Base-by-base conservation (phyloP, 306 rosid genomes). In the Acacia confusa region DNA sequence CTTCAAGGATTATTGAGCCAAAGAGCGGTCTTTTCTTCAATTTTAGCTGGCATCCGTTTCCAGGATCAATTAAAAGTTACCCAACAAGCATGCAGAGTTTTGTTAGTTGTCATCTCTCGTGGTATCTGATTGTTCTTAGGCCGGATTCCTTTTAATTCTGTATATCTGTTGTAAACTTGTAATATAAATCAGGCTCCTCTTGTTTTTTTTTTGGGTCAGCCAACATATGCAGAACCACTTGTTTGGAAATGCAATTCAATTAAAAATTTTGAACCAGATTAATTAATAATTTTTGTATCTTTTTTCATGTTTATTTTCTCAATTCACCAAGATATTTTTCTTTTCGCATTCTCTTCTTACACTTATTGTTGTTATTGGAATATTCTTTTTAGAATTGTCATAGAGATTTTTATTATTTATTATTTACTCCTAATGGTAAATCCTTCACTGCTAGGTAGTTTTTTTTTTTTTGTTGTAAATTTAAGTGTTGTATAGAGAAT, bases 101-200 rank as follows among this genome's bases (percentile, higher is more conserved):
- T 45, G 61, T 20, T 50, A 11, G 36, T n/a, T 48, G 34, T 30
- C 34, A 2, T 47, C 44, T 13, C 47, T 45, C 4, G 52, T 8
- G 3, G 50, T n/a, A n/a, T 44, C 61, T 48, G 41, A 17, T 71
- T 1, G 40, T 71, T 34, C 27, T 58, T 58, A 47, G 76, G 44
- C 28, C 10, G 22, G 63, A 14, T 27, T 55, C 28, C 44, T 50
- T 71, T 71, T 71, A 24, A 25, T 28, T 27, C 13, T 27, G 22
- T 71, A 71, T 24, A 52, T 58, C 47, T 34, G 32, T 74, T 68
- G 45, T 75, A 79, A 16, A 44, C 34, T 74, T 34, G 44, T 68
- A 57, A 5, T 43, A 16, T 45, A 44, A 12, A 52, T 41, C 55
- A 12, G 20, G 55, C 32, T 50, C 6, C 25, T 28, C 11, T 24